Conservation (phyloP, 2,329 filamentous ascomycete species). For the Trichophyton verrucosum region DNA sequence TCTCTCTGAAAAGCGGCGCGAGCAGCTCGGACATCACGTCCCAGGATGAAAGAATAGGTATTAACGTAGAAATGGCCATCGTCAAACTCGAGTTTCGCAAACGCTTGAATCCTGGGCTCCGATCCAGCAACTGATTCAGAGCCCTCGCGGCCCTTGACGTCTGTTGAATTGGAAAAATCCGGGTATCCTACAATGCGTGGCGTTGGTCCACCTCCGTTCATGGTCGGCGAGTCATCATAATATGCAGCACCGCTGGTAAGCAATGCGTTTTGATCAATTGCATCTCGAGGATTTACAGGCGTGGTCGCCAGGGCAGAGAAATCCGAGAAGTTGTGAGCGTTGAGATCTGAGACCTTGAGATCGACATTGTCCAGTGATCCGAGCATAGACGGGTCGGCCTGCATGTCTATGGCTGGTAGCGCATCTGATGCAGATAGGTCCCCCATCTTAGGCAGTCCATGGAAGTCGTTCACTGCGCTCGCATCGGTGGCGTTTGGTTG, state of each 20-base stretch:
- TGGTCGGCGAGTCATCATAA: constrained; percentile 25
- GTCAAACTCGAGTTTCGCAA: constrained; percentile 51
- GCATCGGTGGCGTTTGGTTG: not conserved
- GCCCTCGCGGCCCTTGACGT: constrained; percentile 20
- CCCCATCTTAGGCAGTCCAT: not conserved
- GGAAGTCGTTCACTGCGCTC: not conserved
- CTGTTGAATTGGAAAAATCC: constrained; percentile 21
- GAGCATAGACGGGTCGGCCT: not conserved
- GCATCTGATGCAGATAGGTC: not conserved
- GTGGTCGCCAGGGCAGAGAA: constrained; percentile 26
- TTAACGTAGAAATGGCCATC: constrained; percentile 56
- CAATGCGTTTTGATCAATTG: constrained; percentile 30
- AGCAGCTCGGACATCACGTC: constrained; percentile 45
- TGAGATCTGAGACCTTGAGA: constrained; percentile 6
- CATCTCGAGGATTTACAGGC: constrained; percentile 24
- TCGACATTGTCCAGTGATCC: not conserved
- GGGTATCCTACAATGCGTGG: constrained; percentile 15
- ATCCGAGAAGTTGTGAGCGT: constrained; percentile 14
- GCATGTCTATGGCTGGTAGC: not conserved
- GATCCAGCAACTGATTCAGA: constrained; percentile 28
- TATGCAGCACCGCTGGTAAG: constrained; percentile 21
- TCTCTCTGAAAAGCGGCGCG: constrained; percentile 36
- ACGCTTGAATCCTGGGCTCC: constrained; percentile 43
- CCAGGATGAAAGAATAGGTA: constrained; percentile 50
- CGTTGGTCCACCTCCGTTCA: constrained; percentile 7